Evolutionary conservation across 2,329 filamentous ascomycete species (phyloP), one percentile per base, ranked within the genome.

Genomic region (Grosmannia huntii): DNA sequence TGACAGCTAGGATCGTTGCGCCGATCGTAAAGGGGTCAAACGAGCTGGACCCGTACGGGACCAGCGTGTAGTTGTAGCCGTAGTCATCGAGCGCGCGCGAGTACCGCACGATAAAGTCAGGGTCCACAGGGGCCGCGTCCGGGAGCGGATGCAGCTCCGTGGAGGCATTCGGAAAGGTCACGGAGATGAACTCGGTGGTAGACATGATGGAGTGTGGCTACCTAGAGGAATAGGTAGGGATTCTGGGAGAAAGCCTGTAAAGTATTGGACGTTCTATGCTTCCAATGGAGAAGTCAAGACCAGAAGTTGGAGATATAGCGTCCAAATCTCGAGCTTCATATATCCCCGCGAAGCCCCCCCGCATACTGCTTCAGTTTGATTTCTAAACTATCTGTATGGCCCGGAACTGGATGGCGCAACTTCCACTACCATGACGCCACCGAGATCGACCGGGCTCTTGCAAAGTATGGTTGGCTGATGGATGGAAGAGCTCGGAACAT

Each of bases 21-120:
- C 79, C 81, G 12, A 79, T 72, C 5, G 80, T 84, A 68, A 77
- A 84, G 1, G 79, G 79, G 62, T 83, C 80, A 59, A 74, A 81
- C 11, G 67, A 76, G 2, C 73, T 74, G 0, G 80, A 82, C 55
- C 76, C 75, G 61, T 84, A 84, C 0, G 81, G 81, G 19, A 83
- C 73, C 2, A 84, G 73, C 0, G 81, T 84, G 66, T 84, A 84
- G 68, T 83, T 81, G 72, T 77, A 84, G 52, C 68, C 77, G 66
- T 83, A 79, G 64, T 84, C 80, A 61, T 85, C 81, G 2, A 84
- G 72, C 5, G 72, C 73, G 25, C 77, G 73, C 16, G 80, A 77
- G 64, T 84, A 84, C 33, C 80, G 77, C 33, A 73, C 69, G 4
- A 84, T 73, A 63, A 73, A 83, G 7, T 78, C 78, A 1, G 77